Base-by-base conservation (phyloP, 495 filamentous ascomycete species). In the Ascodesmis nigricans region DNA sequence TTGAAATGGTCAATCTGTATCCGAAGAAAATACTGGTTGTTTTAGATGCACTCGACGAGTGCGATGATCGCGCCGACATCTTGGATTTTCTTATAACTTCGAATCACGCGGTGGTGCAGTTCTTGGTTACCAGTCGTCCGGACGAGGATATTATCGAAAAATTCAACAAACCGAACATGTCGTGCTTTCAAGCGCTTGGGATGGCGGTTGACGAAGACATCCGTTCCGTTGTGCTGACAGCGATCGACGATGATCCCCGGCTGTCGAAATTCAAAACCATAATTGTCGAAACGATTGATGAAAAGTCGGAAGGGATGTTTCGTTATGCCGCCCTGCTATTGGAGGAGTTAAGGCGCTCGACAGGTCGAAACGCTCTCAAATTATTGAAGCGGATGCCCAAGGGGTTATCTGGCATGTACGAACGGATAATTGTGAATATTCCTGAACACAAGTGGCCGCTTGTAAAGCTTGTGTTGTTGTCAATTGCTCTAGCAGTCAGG, bases 251-350 rank as follows among this genome's bases (percentile, higher is more conserved):
- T 6, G 21, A 35, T 26, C 7, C 18, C 8, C 17, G 4, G 18
- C 26, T 35, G 22, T 13, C 23, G 26, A 4, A 14, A 3, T 25
- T 24, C 33, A 15, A 35, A 22, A 14, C 23, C 5, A 4, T 4
- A 8, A 35, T 35, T 16, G 26, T 23, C 10, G 14, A 7, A 3
- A 4, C 33, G 15, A 4, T 35, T 25, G 21, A 16, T 15, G 6
- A 31, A 17, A 30, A 31, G 3, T 14, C 39, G 9, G 20, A 26
- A 4, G 28, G 35, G n/a, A 37, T 38, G 33, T 42, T 37, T 42
- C 39, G 35, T 5, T 42, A 38, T 37, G 35, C 36, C 10, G 36
- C 29, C 21, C 33, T 25, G 0, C 17, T 37, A 33, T 6, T 42
- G 7, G 33, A 32, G 13, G 39, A 42, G 29, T 29, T 42, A 2